Conservation (phyloP, 1,139 yeast genomes). For the Taphrina betulina region DNA sequence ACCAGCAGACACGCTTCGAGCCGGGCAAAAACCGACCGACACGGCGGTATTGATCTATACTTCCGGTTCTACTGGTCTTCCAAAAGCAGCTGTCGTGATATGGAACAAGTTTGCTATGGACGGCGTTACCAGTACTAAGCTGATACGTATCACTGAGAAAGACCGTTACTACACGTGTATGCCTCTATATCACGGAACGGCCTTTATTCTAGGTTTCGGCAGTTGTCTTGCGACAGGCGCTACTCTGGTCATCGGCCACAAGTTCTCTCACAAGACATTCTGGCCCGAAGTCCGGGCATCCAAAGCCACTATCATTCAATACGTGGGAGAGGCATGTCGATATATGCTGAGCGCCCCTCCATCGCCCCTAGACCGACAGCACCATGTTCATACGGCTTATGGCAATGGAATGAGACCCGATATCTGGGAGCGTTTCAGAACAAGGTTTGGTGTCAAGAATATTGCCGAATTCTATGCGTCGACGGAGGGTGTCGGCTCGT, state of each 20-base stretch:
- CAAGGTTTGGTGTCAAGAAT: slow-evolving; percentile 68
- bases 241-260: slow-evolving; percentile 72
- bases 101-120: slow-evolving; percentile 71
- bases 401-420: slow-evolving; percentile 95
- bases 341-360: slow-evolving; percentile 66
- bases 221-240: slow-evolving; percentile 55
- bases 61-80: slow-evolving; percentile 93
- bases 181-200: slow-evolving; percentile 96
- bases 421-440: slow-evolving; percentile 79
- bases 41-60: slow-evolving; percentile 80
- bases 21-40: slow-evolving; percentile 42
- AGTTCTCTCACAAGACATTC: slow-evolving; percentile 78
- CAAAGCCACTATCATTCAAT: slow-evolving; percentile 78
- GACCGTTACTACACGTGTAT: slow-evolving; percentile 80
- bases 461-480: slow-evolving; percentile 94
- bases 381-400: slow-evolving; percentile 67
- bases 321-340: slow-evolving; percentile 94
- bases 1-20: slow-evolving; percentile 43
- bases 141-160: slow-evolving; percentile 57
- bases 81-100: slow-evolving; percentile 90
- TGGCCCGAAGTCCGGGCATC: slow-evolving; percentile 84
- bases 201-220: slow-evolving; percentile 60
- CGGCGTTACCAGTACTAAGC: slow-evolving; percentile 72
- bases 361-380: slow-evolving; percentile 65
- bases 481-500: slow-evolving; percentile 88